A percentile compares a stretch with the other conserved stretches of the same genome.
Conservation (phyloP, 2,329 filamentous ascomycete genomes). For the Thelonectria blattea region DNA sequence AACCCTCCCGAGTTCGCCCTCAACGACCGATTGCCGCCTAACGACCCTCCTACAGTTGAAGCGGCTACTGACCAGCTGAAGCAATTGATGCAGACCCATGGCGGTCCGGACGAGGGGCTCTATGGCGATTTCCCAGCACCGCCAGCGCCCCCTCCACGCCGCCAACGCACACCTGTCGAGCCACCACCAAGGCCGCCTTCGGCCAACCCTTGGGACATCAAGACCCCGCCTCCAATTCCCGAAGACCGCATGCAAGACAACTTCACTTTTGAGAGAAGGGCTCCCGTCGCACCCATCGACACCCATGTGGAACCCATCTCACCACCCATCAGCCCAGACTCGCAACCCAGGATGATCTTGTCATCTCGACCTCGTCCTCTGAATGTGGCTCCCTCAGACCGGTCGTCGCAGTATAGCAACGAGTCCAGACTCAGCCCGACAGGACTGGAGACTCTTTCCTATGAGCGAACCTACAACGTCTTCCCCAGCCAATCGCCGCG, state of each 20-base stretch:
- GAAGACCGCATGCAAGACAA: conserved; percentile 32
- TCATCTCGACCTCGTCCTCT: conserved; percentile 28
- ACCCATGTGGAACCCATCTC: conserved; percentile 32
- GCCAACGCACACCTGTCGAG: conserved; percentile 28
- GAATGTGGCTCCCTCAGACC: conserved; percentile 25
- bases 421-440: conserved; percentile 32
- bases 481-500: conserved; percentile 32
- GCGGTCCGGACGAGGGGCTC: conserved; percentile 36
- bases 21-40: conserved; percentile 18
- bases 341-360: conserved; percentile 12
- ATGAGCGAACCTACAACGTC: conserved; percentile 35
- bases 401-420: conserved; percentile 32
- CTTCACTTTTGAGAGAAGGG: conserved; percentile 34
- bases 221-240: conserved; percentile 28
- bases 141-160: conserved; percentile 15
- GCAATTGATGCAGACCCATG: conserved; percentile 37
- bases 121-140: conserved; percentile 24
- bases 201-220: conserved; percentile 51
- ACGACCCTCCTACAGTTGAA: conserved; percentile 35
- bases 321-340: conserved; percentile 33
- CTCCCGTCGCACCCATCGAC: conserved; percentile 32
- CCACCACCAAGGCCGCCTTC: conserved; percentile 46
- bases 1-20: conserved; percentile 12
- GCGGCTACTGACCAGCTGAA: conserved; percentile 40
- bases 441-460: conserved; percentile 25